Conservation (phyloP, 2,329 filamentous ascomycete genomes). For the Trichoderma guizhouense region DNA sequence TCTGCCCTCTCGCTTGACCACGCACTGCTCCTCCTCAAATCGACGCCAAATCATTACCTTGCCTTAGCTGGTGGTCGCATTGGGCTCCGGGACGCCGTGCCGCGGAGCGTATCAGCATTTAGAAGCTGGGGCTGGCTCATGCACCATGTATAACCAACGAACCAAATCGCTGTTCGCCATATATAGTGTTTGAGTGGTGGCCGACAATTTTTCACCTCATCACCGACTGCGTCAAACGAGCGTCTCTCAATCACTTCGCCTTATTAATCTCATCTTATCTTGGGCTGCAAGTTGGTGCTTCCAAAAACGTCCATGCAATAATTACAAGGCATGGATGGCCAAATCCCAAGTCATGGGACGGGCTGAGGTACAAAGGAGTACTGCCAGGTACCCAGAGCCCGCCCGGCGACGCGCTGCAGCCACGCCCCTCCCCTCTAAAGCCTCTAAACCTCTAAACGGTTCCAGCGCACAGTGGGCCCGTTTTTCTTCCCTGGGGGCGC, state of each 20-base stretch:
- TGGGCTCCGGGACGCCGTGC: constrained; percentile 9
- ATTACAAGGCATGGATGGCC: not conserved
- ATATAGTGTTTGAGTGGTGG: not conserved
- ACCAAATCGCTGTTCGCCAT: not conserved
- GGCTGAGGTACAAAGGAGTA: constrained; percentile 2
- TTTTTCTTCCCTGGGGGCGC: not conserved
- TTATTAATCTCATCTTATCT: not conserved
- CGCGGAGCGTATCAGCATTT: constrained; percentile 11
- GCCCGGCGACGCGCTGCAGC: not conserved
- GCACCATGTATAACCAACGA: not conserved
- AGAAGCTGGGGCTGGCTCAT: constrained; percentile 3
- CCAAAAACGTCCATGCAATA: not conserved
- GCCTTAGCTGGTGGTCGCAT: constrained; percentile 3
- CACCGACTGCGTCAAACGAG: not conserved
- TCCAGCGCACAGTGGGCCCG: not conserved
- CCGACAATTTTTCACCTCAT: not conserved
- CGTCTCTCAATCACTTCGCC: not conserved
- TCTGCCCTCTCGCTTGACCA: not conserved
- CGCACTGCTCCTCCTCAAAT: not conserved
- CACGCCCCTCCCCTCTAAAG: constrained; percentile 4
- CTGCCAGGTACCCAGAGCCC: constrained; percentile 2
- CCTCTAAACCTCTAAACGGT: not conserved
- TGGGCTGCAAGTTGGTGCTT: not conserved
- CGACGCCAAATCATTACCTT: constrained; percentile 1
- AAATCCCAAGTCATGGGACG: not conserved